A percentile compares a stretch with the other conserved stretches of the same genome.
phyloP scores from a whole-genome alignment of 441 rosid genomes.

The Metrosideros polymorpha region DNA sequence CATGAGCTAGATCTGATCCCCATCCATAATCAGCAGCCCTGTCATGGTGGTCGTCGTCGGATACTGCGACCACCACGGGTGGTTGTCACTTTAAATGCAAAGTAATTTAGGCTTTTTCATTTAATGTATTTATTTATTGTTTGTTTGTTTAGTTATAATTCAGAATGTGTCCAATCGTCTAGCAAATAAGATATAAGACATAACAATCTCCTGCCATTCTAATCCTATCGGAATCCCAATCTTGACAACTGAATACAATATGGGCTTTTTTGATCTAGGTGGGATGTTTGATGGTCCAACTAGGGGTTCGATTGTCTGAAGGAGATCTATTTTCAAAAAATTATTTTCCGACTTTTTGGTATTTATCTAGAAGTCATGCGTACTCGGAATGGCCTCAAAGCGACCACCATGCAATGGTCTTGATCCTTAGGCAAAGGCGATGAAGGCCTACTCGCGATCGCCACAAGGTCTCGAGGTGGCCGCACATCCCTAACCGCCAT shows the following conservation, averaged over 20 bases:
- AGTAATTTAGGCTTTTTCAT: not conserved
- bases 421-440: not conserved
- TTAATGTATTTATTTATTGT: not conserved
- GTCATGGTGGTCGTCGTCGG: not conserved
- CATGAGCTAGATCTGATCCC: not conserved
- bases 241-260: not conserved
- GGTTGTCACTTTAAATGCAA: not conserved
- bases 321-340: not conserved
- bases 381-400: not conserved
- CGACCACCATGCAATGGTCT: not conserved
- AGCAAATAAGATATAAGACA: not conserved
- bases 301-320: not conserved
- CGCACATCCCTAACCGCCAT: not conserved
- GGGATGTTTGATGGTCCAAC: not conserved
- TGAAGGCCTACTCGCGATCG: not conserved
- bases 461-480: not conserved
- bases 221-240: not conserved
- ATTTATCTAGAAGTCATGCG: not conserved
- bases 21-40: not conserved
- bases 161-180: not conserved
- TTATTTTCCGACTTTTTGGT: not conserved
- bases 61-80: not conserved
- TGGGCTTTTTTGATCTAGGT: not conserved
- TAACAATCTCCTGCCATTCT: not conserved
- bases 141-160: not conserved